Evolutionary conservation across 2,329 filamentous ascomycete species (phyloP).

Genomic region (Parastagonospora nodorum): DNA sequence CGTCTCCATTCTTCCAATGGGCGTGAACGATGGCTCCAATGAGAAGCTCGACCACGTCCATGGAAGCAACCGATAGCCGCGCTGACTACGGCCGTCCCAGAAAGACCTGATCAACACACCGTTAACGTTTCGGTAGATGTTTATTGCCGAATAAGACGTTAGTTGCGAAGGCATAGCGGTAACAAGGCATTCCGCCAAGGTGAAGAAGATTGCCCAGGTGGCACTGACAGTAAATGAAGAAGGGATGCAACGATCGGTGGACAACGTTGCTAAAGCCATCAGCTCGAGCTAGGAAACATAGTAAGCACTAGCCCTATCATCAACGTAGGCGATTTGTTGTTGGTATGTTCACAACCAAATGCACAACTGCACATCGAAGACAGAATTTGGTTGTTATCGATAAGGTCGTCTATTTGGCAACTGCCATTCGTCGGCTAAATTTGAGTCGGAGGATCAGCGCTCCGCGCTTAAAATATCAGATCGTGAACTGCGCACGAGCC

Average conservation of each 20-base stretch:
- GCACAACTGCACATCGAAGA: background rate
- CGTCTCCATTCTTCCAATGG: conserved; percentile 11
- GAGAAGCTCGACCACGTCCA: conserved; percentile 5
- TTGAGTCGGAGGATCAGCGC: conserved; percentile 18
- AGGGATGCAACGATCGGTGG: background rate
- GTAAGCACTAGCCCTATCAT: background rate
- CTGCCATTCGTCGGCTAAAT: conserved; percentile 16
- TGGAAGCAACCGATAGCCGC: conserved; percentile 18
- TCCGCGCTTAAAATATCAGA: conserved; percentile 21
- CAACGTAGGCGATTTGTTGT: background rate
- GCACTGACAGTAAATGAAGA: background rate
- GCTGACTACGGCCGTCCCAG: conserved; percentile 6
- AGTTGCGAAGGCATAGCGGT: conserved; percentile 12
- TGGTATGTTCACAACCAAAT: background rate
- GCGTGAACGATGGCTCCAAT: conserved; percentile 15
- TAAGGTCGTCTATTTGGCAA: conserved; percentile 8
- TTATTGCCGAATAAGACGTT: conserved; percentile 11
- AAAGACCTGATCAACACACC: conserved; percentile 10
- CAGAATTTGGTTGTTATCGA: conserved; percentile 3
- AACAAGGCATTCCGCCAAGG: conserved; percentile 15
- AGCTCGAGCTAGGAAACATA: background rate
- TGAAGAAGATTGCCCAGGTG: conserved; percentile 7
- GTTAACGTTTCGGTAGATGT: conserved; percentile 22
- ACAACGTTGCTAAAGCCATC: background rate
- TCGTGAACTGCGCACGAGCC: conserved; percentile 16